Evolutionary conservation across 352 stramenopile species (phyloP).

Genomic region (Elongisporangium senticosum): DNA sequence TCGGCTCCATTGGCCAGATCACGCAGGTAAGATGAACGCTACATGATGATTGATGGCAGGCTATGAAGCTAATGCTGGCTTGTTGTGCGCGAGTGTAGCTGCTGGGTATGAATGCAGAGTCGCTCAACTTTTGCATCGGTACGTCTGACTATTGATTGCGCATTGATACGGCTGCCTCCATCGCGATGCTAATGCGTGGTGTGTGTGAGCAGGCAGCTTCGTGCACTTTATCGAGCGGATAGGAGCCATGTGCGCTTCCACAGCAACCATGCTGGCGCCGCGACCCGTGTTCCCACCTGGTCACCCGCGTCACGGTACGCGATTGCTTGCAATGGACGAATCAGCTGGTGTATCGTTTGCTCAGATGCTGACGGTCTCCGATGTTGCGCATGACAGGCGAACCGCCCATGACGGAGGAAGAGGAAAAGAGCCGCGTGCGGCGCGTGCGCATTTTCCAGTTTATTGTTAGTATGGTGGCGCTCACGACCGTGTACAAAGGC

Average conservation of each 20-base stretch:
- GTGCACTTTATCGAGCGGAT: slow-evolving; percentile 83
- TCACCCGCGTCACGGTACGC: slow-evolving; percentile 60
- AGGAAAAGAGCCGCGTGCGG: slow-evolving; percentile 60
- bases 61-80: neutral
- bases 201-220: slow-evolving; percentile 42
- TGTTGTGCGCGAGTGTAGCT: slow-evolving; percentile 21
- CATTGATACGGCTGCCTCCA: neutral
- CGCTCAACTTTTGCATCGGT: slow-evolving; percentile 72
- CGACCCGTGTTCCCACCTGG: slow-evolving; percentile 57
- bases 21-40: slow-evolving; percentile 32
- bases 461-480: slow-evolving; percentile 49
- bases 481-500: slow-evolving; percentile 54
- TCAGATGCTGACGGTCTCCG: neutral
- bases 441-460: slow-evolving; percentile 81
- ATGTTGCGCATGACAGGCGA: slow-evolving; percentile 23
- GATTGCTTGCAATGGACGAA: neutral
- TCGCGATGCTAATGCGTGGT: neutral
- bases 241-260: slow-evolving; percentile 63
- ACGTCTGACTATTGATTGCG: slow-evolving; percentile 3
- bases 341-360: neutral
- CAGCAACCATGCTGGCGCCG: slow-evolving; percentile 63
- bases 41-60: neutral
- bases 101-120: slow-evolving; percentile 72
- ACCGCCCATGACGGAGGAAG: slow-evolving; percentile 53
- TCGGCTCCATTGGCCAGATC: slow-evolving; percentile 68